Base-by-base conservation (phyloP, 2,329 filamentous ascomycete genomes). In the Penicillium sp. region DNA sequence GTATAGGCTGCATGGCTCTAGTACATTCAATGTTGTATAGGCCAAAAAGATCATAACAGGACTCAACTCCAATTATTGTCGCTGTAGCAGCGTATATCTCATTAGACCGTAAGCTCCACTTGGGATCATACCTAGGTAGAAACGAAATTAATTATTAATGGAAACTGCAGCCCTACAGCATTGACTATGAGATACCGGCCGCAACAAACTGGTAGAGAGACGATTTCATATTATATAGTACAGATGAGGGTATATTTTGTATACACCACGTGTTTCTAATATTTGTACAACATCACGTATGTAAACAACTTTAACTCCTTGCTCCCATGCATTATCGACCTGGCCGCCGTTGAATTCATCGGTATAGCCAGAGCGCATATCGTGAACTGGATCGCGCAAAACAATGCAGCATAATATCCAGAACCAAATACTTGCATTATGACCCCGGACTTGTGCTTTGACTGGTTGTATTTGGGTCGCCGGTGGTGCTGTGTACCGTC, bases 401-500 rank as follows among this genome's bases (percentile, higher is more conserved):
- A 40, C 4, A 15, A 34, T 12, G 4, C 13, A 46, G 40, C 40
- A 31, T 6, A 4, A 29, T 16, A 18, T 4, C 21, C 47, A 35
- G 8, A 38, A 12, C 12, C 13, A 18, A n/a, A 29, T 0, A 18
- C 7, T 4, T 34, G 10, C 35, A 23, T 66, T 59, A 73, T 60
- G 64, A 60, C 10, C 60, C 61, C 23, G 62, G 54, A 23, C 54
- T 62, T 37, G 60, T 48, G 47, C 56, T 63, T 35, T 63, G 55
- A 3, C 52, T 55, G n/a, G 63, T 54, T 56, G 56, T 53, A 41
- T 52, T 62, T 51, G 55, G 46, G 16, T 56, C 65, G 35, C 65
- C 65, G 27, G 61, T 68, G 23, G 75, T 78, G 57, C 84, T 79
- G 56, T 80, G 82, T 31, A 97, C 92, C 5, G 79, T 89, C 77